phyloP scores from a whole-genome alignment of 306 rosid species.

The Leucaena leucocephala region DNA sequence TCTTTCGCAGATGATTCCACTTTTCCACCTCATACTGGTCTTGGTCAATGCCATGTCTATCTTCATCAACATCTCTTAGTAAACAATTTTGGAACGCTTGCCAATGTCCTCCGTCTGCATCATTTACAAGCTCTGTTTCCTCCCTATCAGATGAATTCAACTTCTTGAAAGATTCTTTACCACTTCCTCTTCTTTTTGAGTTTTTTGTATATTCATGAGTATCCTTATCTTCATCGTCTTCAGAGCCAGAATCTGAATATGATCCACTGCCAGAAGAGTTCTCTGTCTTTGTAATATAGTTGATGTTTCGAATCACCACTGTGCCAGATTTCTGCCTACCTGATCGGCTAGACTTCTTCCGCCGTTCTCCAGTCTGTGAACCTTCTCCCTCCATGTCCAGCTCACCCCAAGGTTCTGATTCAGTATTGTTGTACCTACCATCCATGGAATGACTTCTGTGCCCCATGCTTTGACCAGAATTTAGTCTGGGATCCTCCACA shows the following conservation, averaged over 20 bases:
- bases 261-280: constrained; percentile 71
- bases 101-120: constrained; percentile 79
- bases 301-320: constrained; percentile 90
- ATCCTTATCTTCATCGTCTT: constrained; percentile 61
- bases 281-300: constrained; percentile 77
- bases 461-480: constrained; percentile 58
- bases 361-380: constrained; percentile 50
- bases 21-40: constrained; percentile 63
- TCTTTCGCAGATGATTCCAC: constrained; percentile 48
- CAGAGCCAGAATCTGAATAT: constrained; percentile 62
- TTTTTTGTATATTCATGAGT: constrained; percentile 48
- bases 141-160: constrained; percentile 50
- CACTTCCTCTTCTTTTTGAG: constrained; percentile 55
- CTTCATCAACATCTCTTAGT: constrained; percentile 87
- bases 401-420: constrained; percentile 66
- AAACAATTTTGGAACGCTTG: constrained; percentile 88
- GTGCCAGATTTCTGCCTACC: constrained; percentile 72
- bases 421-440: constrained; percentile 61
- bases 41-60: constrained; percentile 63
- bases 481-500: constrained; percentile 63
- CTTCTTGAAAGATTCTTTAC: constrained; percentile 52
- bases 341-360: constrained; percentile 65
- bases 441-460: constrained; percentile 85
- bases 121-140: constrained; percentile 51
- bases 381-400: constrained; percentile 59